These are phyloP conservation scores for Bifiguratus adelaidae DNA, from an alignment of 192 early-diverging fungal species.

Conservation along the genomic window DNA sequence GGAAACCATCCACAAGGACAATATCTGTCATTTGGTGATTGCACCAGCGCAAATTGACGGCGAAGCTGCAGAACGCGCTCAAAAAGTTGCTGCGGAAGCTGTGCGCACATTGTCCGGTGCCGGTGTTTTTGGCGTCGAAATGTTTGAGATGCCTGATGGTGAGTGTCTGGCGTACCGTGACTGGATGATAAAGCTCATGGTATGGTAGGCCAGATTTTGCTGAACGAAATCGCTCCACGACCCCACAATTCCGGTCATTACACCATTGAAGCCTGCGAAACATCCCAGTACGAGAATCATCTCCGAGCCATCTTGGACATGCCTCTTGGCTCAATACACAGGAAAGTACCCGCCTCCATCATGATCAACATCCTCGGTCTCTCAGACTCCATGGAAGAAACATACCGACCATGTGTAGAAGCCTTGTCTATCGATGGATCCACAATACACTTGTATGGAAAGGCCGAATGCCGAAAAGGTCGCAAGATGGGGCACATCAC, in stretches of 20 bases:
- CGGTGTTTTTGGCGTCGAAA: conserved; percentile 96
- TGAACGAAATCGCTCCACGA: conserved; percentile 98
- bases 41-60: conserved; percentile 95
- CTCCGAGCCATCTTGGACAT: conserved; percentile 84
- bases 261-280: conserved; percentile 94
- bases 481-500: conserved; percentile 99
- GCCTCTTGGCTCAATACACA: conserved; percentile 74
- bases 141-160: conserved; percentile 89
- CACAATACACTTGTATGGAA: conserved; percentile 93
- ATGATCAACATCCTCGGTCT: conserved; percentile 96
- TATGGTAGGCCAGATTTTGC: conserved; percentile 51
- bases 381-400: conserved; percentile 42
- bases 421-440: conserved; percentile 75
- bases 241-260: conserved; percentile 99
- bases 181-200: not conserved
- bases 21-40: conserved; percentile 92
- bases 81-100: conserved; percentile 76
- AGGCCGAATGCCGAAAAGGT: conserved; percentile 74
- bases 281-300: conserved; percentile 95
- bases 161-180: conserved; percentile 1
- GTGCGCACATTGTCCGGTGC: conserved; percentile 69
- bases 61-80: conserved; percentile 53
- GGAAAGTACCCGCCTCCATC: conserved; percentile 84
- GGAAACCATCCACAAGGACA: conserved; percentile 95
- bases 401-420: conserved; percentile 52